Evolutionary conservation across 345 rosid species (phyloP).

Genomic region (Salix brachista): DNA sequence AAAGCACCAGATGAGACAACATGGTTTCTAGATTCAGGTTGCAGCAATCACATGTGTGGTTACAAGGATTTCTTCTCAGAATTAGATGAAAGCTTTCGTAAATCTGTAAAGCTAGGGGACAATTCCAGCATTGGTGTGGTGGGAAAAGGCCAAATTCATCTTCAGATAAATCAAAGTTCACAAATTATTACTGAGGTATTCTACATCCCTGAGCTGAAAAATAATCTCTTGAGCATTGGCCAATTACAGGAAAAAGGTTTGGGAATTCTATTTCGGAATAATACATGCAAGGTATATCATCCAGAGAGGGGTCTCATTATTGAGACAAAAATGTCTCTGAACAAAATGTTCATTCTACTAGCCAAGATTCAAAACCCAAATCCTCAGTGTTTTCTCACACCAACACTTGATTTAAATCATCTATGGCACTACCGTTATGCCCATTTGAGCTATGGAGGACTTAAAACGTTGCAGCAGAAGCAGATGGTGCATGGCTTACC

Average conservation of each 20-base stretch:
- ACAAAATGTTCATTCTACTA: background rate
- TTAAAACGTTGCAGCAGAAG: background rate
- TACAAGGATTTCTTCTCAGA: background rate
- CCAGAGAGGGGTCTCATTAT: background rate
- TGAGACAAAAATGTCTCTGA: background rate
- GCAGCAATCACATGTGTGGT: conserved; percentile 1
- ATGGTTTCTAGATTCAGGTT: conserved; percentile 12
- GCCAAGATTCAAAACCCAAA: too few relatives aligned
- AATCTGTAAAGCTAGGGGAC: background rate
- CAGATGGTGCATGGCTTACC: background rate
- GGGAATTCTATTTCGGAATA: background rate
- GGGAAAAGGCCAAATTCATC: background rate
- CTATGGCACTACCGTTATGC: background rate
- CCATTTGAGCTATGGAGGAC: background rate
- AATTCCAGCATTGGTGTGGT: background rate
- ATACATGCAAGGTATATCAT: background rate
- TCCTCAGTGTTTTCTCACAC: too few relatives aligned
- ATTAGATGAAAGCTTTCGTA: background rate
- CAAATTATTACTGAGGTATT: background rate
- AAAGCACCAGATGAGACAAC: background rate
- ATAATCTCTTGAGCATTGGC: too few relatives aligned
- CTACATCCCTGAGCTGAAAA: background rate
- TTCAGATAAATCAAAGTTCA: background rate
- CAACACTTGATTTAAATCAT: background rate
- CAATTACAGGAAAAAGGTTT: background rate